Evolutionary conservation across 2,329 filamentous ascomycete species (phyloP).

Genomic region (Nigrospora oryzae): DNA sequence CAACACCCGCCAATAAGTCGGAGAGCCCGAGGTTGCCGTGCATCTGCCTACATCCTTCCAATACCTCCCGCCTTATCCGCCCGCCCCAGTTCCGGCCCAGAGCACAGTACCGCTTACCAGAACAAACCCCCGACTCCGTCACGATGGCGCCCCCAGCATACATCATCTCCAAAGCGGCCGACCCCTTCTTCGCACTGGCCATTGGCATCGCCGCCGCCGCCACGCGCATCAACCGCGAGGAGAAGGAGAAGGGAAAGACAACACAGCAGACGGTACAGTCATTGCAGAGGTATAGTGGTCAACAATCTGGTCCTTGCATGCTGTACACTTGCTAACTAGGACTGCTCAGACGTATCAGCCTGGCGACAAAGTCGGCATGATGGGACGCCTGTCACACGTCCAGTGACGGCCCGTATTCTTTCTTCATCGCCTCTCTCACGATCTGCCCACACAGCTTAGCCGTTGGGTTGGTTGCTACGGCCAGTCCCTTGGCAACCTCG

Average conservation of each 20-base stretch:
- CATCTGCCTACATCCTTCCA: no score
- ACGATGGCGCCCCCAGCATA: conserved; percentile 46
- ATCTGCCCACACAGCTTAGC: conserved; percentile 64
- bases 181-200: conserved; percentile 49
- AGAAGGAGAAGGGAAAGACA: conserved; percentile 47
- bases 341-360: not conserved
- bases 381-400: conserved; percentile 20
- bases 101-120: no score
- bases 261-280: conserved; percentile 40
- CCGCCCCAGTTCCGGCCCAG: no score
- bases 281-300: conserved; percentile 28
- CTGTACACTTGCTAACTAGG: not conserved
- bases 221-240: conserved; percentile 51
- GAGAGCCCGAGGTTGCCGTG: no score
- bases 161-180: conserved; percentile 50
- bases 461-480: conserved; percentile 58
- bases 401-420: conserved; percentile 51
- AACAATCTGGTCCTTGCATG: not conserved
- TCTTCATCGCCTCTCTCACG: conserved; percentile 61
- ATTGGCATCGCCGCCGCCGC: conserved; percentile 48
- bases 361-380: not conserved
- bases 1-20: no score
- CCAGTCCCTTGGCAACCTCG: conserved; percentile 54
- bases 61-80: no score
- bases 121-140: no score